phyloP scores from a whole-genome alignment of 768 basidiomycete genomes.

The Suillus sp. region DNA sequence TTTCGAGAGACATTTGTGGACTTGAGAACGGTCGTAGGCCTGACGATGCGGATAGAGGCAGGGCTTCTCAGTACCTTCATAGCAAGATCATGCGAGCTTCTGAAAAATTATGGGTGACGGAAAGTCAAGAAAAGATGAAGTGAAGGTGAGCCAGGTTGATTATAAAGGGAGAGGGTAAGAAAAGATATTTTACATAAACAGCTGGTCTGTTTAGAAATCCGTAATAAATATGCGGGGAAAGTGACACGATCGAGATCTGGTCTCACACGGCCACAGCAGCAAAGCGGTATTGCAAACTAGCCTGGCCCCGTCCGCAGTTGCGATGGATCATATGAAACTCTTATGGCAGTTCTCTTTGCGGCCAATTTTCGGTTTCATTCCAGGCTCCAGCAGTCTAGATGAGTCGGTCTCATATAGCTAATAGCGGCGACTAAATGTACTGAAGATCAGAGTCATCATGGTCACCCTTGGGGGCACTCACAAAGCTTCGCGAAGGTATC shows the following conservation, averaged over 20 bases:
- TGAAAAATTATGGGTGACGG: neutral
- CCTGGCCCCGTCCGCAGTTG: neutral
- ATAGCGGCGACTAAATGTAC: neutral
- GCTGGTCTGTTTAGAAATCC: neutral
- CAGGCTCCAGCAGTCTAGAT: neutral
- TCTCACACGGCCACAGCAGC: constrained; percentile 14
- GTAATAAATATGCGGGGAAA: constrained; percentile 19
- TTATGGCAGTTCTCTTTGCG: neutral
- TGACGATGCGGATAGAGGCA: constrained; percentile 9
- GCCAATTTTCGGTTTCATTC: neutral
- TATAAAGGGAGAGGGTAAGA: neutral
- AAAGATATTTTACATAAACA: neutral
- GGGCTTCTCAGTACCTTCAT: constrained; percentile 14
- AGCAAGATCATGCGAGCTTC: constrained; percentile 11
- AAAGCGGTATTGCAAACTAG: too few relatives aligned
- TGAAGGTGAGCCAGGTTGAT: constrained; percentile 11
- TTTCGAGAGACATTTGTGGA: constrained; percentile 12
- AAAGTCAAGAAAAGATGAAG: constrained; percentile 15
- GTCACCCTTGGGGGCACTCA: neutral
- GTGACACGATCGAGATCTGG: constrained; percentile 6
- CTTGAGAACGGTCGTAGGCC: constrained; percentile 2
- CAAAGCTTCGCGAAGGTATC: constrained; percentile 3
- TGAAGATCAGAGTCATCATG: too few relatives aligned
- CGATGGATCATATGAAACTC: neutral
- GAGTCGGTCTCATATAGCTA: too few relatives aligned